phyloP scores from a whole-genome alignment of 164 flowering plant species.

The Vitis rupestris region DNA sequence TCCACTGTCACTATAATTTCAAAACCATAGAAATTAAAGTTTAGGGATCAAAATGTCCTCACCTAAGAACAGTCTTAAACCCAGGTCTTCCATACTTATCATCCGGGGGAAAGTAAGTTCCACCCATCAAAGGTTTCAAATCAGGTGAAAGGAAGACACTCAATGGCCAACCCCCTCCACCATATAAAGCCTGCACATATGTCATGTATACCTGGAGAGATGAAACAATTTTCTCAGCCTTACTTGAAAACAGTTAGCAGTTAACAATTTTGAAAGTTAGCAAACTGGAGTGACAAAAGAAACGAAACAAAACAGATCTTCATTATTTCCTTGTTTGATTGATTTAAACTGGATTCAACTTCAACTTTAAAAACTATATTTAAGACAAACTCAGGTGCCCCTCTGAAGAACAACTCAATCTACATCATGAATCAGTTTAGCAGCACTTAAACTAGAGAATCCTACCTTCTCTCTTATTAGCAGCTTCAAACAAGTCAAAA shows the following conservation, averaged over 20 bases:
- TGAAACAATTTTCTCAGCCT: not conserved
- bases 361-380: not conserved
- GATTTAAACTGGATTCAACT: not conserved
- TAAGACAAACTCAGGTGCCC: not conserved
- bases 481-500: too few species aligned
- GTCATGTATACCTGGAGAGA: slow-evolving; percentile 88
- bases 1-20: too few species aligned
- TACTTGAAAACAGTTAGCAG: not conserved
- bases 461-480: too few species aligned
- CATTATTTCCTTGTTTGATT: not conserved
- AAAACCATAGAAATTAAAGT: not conserved
- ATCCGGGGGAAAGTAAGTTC: slow-evolving; percentile 93
- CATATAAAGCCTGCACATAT: slow-evolving; percentile 90
- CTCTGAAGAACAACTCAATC: too few species aligned
- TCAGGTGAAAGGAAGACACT: slow-evolving; percentile 90
- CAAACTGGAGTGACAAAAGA: too few species aligned
- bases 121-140: slow-evolving; percentile 95
- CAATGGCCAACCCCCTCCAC: slow-evolving; percentile 98
- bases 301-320: too few species aligned
- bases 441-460: not conserved
- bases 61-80: slow-evolving; percentile 89
- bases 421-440: too few species aligned
- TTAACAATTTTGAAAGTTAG: not conserved
- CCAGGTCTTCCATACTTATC: slow-evolving; percentile 93
- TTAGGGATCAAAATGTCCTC: slow-evolving; percentile 1